Percentiles rank a stretch among this genome's conserved stretches.
These are phyloP conservation scores for Cyberlindnera meyerae DNA, from an alignment of 805 yeast species.

Conservation along the genomic window DNA sequence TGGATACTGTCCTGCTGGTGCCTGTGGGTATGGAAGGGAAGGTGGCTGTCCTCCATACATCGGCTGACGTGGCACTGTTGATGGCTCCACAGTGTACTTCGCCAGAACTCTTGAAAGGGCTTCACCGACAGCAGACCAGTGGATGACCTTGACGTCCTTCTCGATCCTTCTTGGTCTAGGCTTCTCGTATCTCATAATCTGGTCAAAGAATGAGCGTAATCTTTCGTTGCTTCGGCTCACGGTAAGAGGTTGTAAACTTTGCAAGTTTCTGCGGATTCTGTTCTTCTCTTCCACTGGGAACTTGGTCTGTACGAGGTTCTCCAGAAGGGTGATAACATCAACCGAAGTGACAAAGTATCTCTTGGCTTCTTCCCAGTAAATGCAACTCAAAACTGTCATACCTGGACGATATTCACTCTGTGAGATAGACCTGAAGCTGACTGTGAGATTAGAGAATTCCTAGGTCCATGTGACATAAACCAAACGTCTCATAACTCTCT, in stretches of 20 bases:
- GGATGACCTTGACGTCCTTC: constrained; percentile 63
- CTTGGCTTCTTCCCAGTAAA: constrained; percentile 47
- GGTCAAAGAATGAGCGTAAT: constrained; percentile 34
- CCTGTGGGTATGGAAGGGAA: not conserved
- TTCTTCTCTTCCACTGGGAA: constrained; percentile 68
- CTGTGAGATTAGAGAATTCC: constrained; percentile 29
- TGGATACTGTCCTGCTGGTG: not conserved
- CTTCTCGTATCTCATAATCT: constrained; percentile 55
- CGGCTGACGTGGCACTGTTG: constrained; percentile 1
- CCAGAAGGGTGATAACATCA: constrained; percentile 54
- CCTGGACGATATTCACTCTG: constrained; percentile 33
- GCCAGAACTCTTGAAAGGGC: constrained; percentile 55
- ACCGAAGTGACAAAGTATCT: constrained; percentile 58
- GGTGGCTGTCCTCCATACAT: not conserved
- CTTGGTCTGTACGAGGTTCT: constrained; percentile 46
- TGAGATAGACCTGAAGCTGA: constrained; percentile 35
- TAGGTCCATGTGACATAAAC: constrained; percentile 41
- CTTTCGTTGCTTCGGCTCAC: constrained; percentile 44
- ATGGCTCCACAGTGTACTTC: constrained; percentile 39
- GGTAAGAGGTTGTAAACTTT: constrained; percentile 57
- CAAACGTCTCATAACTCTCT: constrained; percentile 38
- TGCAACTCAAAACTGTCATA: constrained; percentile 51
- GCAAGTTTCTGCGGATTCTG: constrained; percentile 61
- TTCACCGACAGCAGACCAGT: constrained; percentile 47
- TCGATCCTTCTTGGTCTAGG: constrained; percentile 69